Conservation (phyloP, 768 basidiomycete species). For the Termitomyces sp. region DNA sequence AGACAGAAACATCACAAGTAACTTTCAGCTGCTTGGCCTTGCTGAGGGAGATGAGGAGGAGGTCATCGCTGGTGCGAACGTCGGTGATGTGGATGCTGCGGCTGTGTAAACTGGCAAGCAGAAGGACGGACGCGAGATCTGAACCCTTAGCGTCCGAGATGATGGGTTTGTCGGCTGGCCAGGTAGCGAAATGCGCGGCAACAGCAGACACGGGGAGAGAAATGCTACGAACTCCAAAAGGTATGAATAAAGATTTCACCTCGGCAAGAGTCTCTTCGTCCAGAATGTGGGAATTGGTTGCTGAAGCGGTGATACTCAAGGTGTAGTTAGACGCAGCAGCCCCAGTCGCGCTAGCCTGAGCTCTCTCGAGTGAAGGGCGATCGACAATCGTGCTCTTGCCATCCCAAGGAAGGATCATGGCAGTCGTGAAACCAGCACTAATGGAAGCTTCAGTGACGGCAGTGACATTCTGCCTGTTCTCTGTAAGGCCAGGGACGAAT, state of each 20-base stretch:
- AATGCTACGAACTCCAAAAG: slow-evolving; percentile 48
- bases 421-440: slow-evolving; percentile 85
- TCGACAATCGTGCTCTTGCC: slow-evolving; percentile 59
- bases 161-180: slow-evolving; percentile 91
- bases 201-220: slow-evolving; percentile 64
- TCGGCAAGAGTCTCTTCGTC: slow-evolving; percentile 76
- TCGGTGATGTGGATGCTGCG: slow-evolving; percentile 89
- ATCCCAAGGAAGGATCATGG: slow-evolving; percentile 73
- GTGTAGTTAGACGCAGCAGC: slow-evolving; percentile 85
- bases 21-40: slow-evolving; percentile 92
- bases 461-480: slow-evolving; percentile 53
- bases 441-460: slow-evolving; percentile 76
- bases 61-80: slow-evolving; percentile 80
- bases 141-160: slow-evolving; percentile 90
- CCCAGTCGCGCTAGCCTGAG: slow-evolving; percentile 56
- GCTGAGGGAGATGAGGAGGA: slow-evolving; percentile 87
- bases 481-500: slow-evolving; percentile 71
- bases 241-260: slow-evolving; percentile 82
- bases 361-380: slow-evolving; percentile 58
- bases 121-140: slow-evolving; percentile 86
- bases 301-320: slow-evolving; percentile 70
- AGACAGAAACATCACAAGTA: slow-evolving; percentile 93
- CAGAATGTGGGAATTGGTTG: slow-evolving; percentile 54
- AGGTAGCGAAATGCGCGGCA: slow-evolving; percentile 83
- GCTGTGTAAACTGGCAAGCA: slow-evolving; percentile 89